Percentiles rank a stretch among this genome's conserved stretches.
Conservation (phyloP, 768 basidiomycete species). For the Galerina sulciceps region DNA sequence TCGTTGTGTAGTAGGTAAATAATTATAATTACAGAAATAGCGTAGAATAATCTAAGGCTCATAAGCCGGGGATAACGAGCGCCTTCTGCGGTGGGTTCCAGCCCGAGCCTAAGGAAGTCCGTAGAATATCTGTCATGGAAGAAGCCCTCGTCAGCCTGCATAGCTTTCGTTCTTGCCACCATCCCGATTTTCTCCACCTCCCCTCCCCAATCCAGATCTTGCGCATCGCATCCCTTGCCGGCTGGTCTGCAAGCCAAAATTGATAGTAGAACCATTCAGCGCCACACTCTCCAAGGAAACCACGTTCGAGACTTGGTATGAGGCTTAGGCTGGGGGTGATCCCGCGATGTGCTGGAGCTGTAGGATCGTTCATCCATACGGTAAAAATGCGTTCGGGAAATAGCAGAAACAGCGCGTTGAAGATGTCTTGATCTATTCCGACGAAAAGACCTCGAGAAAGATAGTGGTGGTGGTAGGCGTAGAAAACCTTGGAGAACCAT, state of each 20-base stretch:
- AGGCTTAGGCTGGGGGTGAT: slow-evolving; percentile 10
- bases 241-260: slow-evolving; percentile 44
- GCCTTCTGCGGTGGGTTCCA: slow-evolving; percentile 11
- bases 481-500: slow-evolving; percentile 52
- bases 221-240: slow-evolving; percentile 20
- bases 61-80: not conserved
- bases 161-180: slow-evolving; percentile 10
- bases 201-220: slow-evolving; percentile 28
- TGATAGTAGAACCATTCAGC: slow-evolving; percentile 52
- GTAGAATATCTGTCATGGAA: slow-evolving; percentile 24
- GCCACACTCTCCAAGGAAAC: slow-evolving; percentile 42
- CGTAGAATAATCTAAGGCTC: not conserved
- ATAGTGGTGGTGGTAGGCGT: slow-evolving; percentile 55
- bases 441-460: slow-evolving; percentile 47
- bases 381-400: slow-evolving; percentile 47
- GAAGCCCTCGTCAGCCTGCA: slow-evolving; percentile 29
- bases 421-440: slow-evolving; percentile 46
- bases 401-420: slow-evolving; percentile 29
- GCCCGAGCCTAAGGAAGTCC: slow-evolving; percentile 25
- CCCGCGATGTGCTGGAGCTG: slow-evolving; percentile 20
- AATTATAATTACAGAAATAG: not conserved
- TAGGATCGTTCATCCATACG: slow-evolving; percentile 42
- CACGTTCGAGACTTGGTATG: slow-evolving; percentile 13
- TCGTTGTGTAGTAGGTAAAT: too few species aligned
- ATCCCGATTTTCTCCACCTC: slow-evolving; percentile 12